Base-by-base conservation (phyloP, 2,329 filamentous ascomycete species). In the Hansfordia pulvinata region DNA sequence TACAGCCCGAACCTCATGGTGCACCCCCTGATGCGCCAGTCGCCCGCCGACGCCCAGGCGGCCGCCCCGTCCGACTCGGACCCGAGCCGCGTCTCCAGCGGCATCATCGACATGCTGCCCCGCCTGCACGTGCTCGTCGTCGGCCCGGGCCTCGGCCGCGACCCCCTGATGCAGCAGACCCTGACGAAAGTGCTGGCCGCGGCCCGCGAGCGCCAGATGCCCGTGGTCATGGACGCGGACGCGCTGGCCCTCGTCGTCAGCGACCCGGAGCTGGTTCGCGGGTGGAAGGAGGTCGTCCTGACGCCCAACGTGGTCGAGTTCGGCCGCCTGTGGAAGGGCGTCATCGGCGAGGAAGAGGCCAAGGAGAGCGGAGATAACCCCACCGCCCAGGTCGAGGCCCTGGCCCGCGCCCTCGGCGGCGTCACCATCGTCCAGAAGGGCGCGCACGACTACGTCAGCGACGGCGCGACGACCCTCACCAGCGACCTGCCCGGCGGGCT, bases 1-100 rank as follows among this genome's bases (percentile, higher is more conserved):
- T 98, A 96, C 60, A 94, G 86, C 12, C 86, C 86, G 3, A 93
- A 93, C 48, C 65, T 94, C 16, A 94, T 94, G 86, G 86, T 94
- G 10, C 86, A 93, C 52, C 86, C 86, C 1, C 69, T 93, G 39
- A 85, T 94, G 70, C 77, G 83, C 17, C 83, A 90, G 53, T 70
- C 73, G 23, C 46, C 53, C 8, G 31, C 47, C 5, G 46, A 54
- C 17, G 62, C 71, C 40, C 19, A 29, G 16, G 43, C 45, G 19
- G 45, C 55, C 13, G 63, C 70, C 39, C 55, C 69, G 28, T 49
- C 56, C 28, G 69, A 77, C 30, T 59, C 60, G 9, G 63, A 71
- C 38, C 64, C 78, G 2, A 61, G 59, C 9, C 47, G 59, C 28
- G 64, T 93, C 25, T 71, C 81, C 7, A 53, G 65, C 14, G 58